A percentile compares a stretch with the other conserved stretches of the same genome.
These are phyloP conservation scores for Lasiosphaeria miniovina DNA, from an alignment of 495 filamentous ascomycete species.

Conservation along the genomic window DNA sequence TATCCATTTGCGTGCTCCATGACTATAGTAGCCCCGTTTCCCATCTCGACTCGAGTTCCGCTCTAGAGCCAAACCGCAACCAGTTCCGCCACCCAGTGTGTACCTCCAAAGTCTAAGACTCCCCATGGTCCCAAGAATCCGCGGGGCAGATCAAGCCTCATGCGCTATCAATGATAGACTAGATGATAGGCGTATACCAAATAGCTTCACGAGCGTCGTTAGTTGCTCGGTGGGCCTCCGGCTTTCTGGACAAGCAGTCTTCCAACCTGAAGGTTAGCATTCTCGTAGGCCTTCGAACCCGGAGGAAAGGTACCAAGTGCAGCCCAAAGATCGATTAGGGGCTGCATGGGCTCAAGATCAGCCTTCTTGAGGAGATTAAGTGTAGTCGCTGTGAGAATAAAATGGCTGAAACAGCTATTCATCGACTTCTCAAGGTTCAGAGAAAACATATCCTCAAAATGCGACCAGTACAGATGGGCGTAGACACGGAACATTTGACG, in stretches of 20 bases:
- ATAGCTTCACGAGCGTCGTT: not conserved
- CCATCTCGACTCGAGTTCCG: too few relatives aligned
- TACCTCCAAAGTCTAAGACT: too few relatives aligned
- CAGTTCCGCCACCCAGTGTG: too few relatives aligned
- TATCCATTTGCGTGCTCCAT: not conserved
- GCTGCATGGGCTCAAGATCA: constrained; percentile 92
- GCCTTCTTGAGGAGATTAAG: constrained; percentile 78
- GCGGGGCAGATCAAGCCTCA: too few relatives aligned
- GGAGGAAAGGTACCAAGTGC: constrained; percentile 77
- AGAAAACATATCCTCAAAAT: constrained; percentile 80
- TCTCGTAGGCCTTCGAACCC: constrained; percentile 58
- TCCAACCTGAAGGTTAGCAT: constrained; percentile 48
- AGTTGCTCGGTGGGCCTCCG: constrained; percentile 26
- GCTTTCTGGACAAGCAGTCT: constrained; percentile 45
- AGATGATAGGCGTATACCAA: not conserved
- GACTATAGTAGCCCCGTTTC: not conserved
- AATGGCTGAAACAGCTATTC: constrained; percentile 95
- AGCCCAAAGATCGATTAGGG: constrained; percentile 84
- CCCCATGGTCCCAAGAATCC: too few relatives aligned
- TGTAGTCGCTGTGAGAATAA: constrained; percentile 81
- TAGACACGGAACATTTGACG: constrained; percentile 98
- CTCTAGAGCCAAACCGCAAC: too few relatives aligned
- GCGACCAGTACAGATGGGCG: constrained; percentile 83
- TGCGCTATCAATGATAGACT: too few relatives aligned
- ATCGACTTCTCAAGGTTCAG: constrained; percentile 78